phyloP scores from a whole-genome alignment of 164 flowering plant species.

The Litsea cubeba region DNA sequence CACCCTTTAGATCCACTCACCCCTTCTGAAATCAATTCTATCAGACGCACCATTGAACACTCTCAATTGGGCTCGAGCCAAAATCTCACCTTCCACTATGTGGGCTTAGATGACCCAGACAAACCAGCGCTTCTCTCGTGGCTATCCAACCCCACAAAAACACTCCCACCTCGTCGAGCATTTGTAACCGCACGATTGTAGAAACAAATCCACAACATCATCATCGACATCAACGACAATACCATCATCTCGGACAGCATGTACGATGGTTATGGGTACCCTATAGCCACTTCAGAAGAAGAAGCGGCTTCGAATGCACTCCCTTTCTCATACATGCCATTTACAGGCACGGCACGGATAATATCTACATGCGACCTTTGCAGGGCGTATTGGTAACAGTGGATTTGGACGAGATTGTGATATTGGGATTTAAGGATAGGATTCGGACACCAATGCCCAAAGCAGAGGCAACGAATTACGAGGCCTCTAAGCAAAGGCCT shows the following conservation, averaged over 20 bases:
- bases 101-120: constrained; percentile 37
- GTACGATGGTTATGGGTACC: constrained; percentile 41
- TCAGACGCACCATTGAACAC: constrained; percentile 17
- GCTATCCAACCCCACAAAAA: constrained; percentile 13
- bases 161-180: constrained; percentile 43
- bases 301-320: constrained; percentile 22
- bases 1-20: constrained; percentile 40
- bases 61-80: constrained; percentile 6
- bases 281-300: constrained; percentile 36
- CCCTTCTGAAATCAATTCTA: constrained; percentile 24
- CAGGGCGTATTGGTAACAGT: constrained; percentile 46
- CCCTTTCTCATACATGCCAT: constrained; percentile 30
- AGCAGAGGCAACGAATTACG: constrained; percentile 46
- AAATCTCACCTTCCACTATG: constrained; percentile 28
- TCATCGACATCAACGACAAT: constrained; percentile 33
- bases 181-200: constrained; percentile 28
- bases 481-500: constrained; percentile 22
- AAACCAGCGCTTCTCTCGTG: constrained; percentile 29
- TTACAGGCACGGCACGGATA: constrained; percentile 34
- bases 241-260: constrained; percentile 22
- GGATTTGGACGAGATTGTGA: constrained; percentile 46
- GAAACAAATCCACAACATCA: constrained; percentile 32
- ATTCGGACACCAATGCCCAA: constrained; percentile 36
- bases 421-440: constrained; percentile 32
- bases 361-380: constrained; percentile 41